phyloP scores from a whole-genome alignment of 768 basidiomycete species.

The Boletus bicolor region DNA sequence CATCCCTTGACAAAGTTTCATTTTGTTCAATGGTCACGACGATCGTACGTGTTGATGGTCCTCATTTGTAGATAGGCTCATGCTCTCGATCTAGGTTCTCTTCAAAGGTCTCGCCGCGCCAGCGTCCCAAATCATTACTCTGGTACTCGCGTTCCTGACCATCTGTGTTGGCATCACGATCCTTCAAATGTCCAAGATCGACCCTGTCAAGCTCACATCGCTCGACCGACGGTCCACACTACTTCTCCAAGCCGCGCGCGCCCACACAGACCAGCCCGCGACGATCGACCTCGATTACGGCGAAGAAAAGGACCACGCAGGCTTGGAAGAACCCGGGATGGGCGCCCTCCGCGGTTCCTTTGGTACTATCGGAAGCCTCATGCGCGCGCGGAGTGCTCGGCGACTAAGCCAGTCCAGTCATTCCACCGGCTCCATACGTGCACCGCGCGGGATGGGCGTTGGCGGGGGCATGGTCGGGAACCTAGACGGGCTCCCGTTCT shows the following conservation, averaged over 20 bases:
- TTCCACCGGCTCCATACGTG: constrained; percentile 22
- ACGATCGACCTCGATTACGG: constrained; percentile 31
- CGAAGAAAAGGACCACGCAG: constrained; percentile 62
- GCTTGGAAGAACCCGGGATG: constrained; percentile 87
- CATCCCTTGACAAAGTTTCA: constrained; percentile 49
- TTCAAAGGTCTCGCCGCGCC: constrained; percentile 86
- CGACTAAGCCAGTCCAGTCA: constrained; percentile 48
- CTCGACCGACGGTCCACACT: constrained; percentile 91
- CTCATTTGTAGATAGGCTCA: neutral
- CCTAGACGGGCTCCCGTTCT: constrained; percentile 20
- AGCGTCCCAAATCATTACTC: constrained; percentile 76
- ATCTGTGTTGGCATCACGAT: constrained; percentile 93
- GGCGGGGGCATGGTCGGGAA: constrained; percentile 30
- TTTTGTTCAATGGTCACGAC: constrained; percentile 84
- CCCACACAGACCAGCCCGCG: constrained; percentile 55
- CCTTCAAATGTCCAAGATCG: constrained; percentile 93
- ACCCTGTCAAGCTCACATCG: constrained; percentile 71
- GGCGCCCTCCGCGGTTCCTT: constrained; percentile 90
- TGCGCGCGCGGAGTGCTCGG: constrained; percentile 59
- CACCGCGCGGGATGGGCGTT: constrained; percentile 21
- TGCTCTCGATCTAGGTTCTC: constrained; percentile 57
- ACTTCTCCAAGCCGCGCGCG: constrained; percentile 80
- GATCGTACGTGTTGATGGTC: constrained; percentile 49
- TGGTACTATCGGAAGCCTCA: constrained; percentile 88
- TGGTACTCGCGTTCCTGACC: constrained; percentile 88